Percentiles rank a stretch among this genome's conserved stretches.
Conservation (phyloP, 441 rosid genomes). For the Populus tomentosa region DNA sequence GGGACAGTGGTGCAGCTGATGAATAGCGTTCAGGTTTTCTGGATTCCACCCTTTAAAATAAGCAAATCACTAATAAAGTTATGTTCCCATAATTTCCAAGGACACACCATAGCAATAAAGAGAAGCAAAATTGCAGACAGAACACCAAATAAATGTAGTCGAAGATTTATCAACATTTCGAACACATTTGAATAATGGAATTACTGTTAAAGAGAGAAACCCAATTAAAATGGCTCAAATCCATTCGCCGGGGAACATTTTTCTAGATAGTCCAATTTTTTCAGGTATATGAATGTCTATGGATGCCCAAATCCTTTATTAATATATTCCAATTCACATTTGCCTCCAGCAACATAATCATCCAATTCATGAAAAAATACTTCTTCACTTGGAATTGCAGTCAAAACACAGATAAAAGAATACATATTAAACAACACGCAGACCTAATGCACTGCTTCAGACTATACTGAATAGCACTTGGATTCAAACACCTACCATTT, state of each 20-base stretch:
- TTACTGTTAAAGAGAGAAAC: not conserved
- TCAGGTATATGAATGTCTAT: not conserved
- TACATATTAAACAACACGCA: not conserved
- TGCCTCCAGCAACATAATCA: not conserved
- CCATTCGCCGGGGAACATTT: not conserved
- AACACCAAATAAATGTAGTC: not conserved
- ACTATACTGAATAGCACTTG: not conserved
- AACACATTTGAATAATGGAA: not conserved
- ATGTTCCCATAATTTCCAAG: conserved; percentile 13
- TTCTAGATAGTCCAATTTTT: not conserved
- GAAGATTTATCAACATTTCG: not conserved
- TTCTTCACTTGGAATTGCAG: not conserved
- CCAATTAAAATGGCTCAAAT: not conserved
- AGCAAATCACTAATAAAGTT: conserved; percentile 21
- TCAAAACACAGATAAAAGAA: not conserved
- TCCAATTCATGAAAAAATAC: not conserved
- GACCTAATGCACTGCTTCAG: not conserved
- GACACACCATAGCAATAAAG: not conserved
- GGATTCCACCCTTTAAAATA: conserved; percentile 79
- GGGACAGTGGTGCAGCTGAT: conserved; percentile 91
- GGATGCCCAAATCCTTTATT: not conserved
- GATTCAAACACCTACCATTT: conserved; percentile 50
- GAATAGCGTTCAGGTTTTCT: conserved; percentile 97
- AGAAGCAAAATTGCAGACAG: not conserved
- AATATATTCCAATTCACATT: not conserved